phyloP scores from a whole-genome alignment of 2,329 filamentous ascomycete genomes.

The Ophiostoma sp. region DNA sequence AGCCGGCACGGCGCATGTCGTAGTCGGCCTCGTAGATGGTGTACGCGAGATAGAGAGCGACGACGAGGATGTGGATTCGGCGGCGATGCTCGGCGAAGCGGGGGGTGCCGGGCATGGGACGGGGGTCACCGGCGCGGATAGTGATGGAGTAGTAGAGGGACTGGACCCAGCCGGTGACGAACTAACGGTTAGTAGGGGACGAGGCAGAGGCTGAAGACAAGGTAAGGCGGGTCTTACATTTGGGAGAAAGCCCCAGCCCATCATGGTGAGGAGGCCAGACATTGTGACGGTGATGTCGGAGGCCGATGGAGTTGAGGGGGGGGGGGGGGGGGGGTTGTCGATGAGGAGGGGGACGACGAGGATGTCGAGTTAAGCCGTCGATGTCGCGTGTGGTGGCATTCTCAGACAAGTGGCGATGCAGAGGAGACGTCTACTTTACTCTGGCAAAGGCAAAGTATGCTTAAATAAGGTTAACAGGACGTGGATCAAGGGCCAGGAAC shows the following conservation, averaged over 20 bases:
- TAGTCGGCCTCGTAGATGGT: conserved; percentile 90
- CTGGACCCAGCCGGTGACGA: conserved; percentile 73
- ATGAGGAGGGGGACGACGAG: neutral
- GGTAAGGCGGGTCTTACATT: conserved; percentile 36
- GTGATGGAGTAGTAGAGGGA: conserved; percentile 79
- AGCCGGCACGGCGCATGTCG: conserved; percentile 63
- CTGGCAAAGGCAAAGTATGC: neutral
- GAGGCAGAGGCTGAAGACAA: neutral
- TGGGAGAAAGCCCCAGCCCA: conserved; percentile 55
- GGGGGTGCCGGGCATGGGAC: conserved; percentile 63
- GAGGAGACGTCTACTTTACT: neutral
- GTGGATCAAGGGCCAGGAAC: neutral
- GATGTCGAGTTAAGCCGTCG: neutral
- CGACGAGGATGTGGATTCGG: conserved; percentile 76
- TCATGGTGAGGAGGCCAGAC: conserved; percentile 49
- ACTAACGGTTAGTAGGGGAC: conserved; percentile 43
- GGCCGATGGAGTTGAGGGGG: neutral
- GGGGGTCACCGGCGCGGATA: conserved; percentile 82
- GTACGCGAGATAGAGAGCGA: conserved; percentile 79
- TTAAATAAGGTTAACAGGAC: neutral
- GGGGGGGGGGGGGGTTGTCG: neutral
- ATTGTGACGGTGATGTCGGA: conserved; percentile 34
- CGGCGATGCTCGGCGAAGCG: conserved; percentile 70
- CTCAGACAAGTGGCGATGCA: neutral
- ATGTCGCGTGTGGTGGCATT: conserved; percentile 4